Evolutionary conservation across 805 yeast genomes (phyloP).

Genomic region (Metschnikowia aberdeeniae): DNA sequence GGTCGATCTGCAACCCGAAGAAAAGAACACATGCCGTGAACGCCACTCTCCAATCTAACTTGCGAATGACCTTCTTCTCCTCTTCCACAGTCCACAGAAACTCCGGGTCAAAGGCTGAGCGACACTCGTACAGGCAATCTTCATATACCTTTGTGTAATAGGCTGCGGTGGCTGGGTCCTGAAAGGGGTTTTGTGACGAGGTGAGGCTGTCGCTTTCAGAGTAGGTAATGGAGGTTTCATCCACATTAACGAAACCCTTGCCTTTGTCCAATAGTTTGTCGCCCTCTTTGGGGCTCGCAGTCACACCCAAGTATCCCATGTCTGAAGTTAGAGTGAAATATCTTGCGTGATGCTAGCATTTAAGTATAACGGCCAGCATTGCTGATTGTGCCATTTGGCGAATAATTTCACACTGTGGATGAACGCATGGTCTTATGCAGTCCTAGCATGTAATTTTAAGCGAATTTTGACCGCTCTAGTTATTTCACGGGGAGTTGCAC

Average conservation of each 20-base stretch:
- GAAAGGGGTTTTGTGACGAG: slow-evolving; percentile 19
- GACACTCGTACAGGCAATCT: slow-evolving; percentile 49
- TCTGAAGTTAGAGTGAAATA: neutral
- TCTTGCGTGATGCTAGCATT: neutral
- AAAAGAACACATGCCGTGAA: slow-evolving; percentile 59
- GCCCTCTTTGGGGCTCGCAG: neutral
- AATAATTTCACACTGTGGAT: slow-evolving; percentile 1
- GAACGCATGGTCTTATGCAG: neutral
- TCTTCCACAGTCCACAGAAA: slow-evolving; percentile 51
- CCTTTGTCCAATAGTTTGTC: neutral
- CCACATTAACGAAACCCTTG: neutral
- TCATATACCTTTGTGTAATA: slow-evolving; percentile 46
- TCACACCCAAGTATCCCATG: slow-evolving; percentile 2
- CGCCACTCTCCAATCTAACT: slow-evolving; percentile 53
- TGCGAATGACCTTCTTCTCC: slow-evolving; percentile 46
- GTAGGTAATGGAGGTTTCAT: neutral
- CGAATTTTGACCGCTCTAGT: too few relatives aligned
- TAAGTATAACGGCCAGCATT: neutral
- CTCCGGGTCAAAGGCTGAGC: slow-evolving; percentile 52
- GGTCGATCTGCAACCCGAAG: slow-evolving; percentile 53
- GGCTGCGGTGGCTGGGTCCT: slow-evolving; percentile 45
- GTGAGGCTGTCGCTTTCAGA: slow-evolving; percentile 14
- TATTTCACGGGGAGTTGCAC: too few relatives aligned
- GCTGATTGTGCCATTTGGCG: neutral
- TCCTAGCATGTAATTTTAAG: too few relatives aligned